Evolutionary conservation across 108 stramenopile species (phyloP).

Genomic region (Nannochloropsis gaditana): DNA sequence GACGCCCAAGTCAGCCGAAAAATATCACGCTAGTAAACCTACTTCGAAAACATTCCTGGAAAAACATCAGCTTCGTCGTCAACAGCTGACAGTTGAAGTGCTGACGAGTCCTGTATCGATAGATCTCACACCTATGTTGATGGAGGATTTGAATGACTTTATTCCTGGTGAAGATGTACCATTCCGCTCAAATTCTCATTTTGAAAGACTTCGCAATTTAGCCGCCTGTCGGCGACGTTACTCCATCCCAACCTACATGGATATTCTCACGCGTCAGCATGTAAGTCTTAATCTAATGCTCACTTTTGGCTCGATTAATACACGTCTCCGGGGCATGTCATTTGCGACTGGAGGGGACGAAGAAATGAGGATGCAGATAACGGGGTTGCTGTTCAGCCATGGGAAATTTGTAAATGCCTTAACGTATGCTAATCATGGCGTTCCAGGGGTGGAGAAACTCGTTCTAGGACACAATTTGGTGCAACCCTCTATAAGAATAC

Average conservation of each 20-base stretch:
- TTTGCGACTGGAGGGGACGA: not conserved
- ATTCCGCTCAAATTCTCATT: not conserved
- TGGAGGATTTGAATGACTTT: not conserved
- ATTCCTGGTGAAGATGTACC: not conserved
- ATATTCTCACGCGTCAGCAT: not conserved
- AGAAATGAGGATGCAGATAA: not conserved
- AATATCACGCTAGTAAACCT: not conserved
- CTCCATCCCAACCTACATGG: constrained; percentile 8
- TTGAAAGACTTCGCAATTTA: not conserved
- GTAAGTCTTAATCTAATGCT: not conserved
- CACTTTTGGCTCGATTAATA: not conserved
- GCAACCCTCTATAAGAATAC: not conserved
- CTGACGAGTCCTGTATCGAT: not conserved
- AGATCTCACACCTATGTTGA: not conserved
- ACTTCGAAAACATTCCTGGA: not conserved
- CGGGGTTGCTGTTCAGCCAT: not conserved
- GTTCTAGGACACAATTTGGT: not conserved
- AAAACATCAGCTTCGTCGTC: not conserved
- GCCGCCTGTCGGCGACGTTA: not conserved
- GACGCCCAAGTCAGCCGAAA: not conserved
- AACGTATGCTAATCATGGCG: too few species aligned
- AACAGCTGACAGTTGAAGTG: not conserved
- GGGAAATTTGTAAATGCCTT: not conserved
- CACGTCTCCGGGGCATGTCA: not conserved
- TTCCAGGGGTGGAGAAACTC: not conserved